Evolutionary conservation across 768 basidiomycete species (phyloP).

Genomic region (Termitomyces sp.): DNA sequence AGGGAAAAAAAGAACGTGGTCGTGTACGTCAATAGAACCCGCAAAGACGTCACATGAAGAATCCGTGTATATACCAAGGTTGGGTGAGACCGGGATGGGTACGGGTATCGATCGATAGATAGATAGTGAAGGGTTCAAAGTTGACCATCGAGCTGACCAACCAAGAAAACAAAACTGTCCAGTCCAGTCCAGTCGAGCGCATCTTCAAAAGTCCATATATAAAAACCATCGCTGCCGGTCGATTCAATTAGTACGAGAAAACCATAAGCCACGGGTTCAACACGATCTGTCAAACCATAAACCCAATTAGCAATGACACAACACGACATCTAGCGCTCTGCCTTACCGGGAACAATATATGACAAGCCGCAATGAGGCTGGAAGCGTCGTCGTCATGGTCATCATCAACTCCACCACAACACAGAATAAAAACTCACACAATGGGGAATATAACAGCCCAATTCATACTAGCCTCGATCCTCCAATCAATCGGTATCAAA

Average conservation of each 20-base stretch:
- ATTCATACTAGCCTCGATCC: constrained; percentile 39
- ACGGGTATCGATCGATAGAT: not conserved
- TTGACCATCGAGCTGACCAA: too few species aligned
- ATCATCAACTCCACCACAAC: too few species aligned
- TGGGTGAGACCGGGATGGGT: not conserved
- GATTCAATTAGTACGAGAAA: constrained; percentile 51
- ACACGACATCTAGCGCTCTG: not conserved
- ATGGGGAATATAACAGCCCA: constrained; percentile 83
- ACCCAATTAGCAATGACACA: constrained; percentile 3
- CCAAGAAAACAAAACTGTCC: too few species aligned
- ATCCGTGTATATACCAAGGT: too few species aligned
- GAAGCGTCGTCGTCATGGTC: constrained; percentile 14
- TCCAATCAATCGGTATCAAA: constrained; percentile 57
- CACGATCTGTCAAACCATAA: constrained; percentile 31
- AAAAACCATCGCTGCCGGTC: too few species aligned
- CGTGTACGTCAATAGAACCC: not conserved
- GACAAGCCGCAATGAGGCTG: constrained; percentile 62
- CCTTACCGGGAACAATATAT: constrained; percentile 70
- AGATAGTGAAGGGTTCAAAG: too few species aligned
- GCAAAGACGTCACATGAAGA: not conserved
- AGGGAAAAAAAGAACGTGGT: too few species aligned
- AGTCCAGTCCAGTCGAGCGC: not conserved
- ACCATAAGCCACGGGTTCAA: constrained; percentile 57
- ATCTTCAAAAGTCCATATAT: not conserved
- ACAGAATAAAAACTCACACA: constrained; percentile 27